A percentile compares a stretch with the other conserved stretches of the same genome.
Evolutionary conservation across 2,329 filamentous ascomycete genomes (phyloP).

Genomic region (Davidsoniella australis): DNA sequence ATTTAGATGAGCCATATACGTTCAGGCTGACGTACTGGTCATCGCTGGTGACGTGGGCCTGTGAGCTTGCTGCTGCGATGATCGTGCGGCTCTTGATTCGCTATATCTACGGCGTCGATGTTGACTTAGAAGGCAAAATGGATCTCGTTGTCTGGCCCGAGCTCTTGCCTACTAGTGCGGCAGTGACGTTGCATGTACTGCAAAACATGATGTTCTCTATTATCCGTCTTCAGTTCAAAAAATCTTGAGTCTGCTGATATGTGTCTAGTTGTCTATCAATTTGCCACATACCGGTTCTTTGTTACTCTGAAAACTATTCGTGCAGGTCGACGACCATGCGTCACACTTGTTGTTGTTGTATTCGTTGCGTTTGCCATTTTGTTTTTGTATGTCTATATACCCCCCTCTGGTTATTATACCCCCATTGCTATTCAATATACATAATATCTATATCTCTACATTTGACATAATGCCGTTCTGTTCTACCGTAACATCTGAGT

Average conservation of each 20-base stretch:
- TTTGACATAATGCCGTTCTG: no score
- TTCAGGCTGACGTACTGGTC: constrained; percentile 47
- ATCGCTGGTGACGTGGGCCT: constrained; percentile 47
- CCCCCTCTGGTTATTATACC: neutral
- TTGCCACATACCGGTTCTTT: no score
- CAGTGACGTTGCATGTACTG: constrained; percentile 49
- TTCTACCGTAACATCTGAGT: no score
- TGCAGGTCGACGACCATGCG: no score
- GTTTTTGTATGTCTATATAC: constrained; percentile 1
- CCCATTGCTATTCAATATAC: no score
- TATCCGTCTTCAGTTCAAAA: constrained; percentile 41
- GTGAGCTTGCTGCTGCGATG: constrained; percentile 45
- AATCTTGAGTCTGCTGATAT: no score
- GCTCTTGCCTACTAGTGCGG: constrained; percentile 46
- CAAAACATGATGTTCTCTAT: constrained; percentile 61
- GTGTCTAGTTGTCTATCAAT: no score
- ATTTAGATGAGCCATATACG: constrained; percentile 34
- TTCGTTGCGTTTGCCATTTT: neutral
- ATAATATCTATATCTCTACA: no score
- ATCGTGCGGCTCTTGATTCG: constrained; percentile 41
- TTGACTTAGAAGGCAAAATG: constrained; percentile 45
- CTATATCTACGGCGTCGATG: constrained; percentile 41
- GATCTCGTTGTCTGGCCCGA: constrained; percentile 52
- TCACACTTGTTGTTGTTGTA: neutral
- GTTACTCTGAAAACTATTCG: no score